phyloP scores from a whole-genome alignment of 371 early-diverging fungal genomes.

The Apophysomyces trapeziformis region DNA sequence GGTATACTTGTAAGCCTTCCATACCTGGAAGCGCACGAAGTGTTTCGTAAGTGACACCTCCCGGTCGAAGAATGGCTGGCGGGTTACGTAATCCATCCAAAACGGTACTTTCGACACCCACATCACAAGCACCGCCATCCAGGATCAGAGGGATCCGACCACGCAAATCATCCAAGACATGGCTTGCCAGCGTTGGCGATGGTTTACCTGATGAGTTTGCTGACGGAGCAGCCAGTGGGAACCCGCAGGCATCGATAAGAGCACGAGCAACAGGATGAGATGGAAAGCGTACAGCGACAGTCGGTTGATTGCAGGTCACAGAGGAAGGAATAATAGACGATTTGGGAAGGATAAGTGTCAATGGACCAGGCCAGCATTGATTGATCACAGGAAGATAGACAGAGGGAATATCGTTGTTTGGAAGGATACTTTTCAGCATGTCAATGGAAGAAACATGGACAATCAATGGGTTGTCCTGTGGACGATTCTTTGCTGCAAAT shows the following conservation, averaged over 20 bases:
- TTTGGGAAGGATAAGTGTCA: slow-evolving; percentile 93
- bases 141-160: slow-evolving; percentile 87
- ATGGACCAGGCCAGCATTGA: slow-evolving; percentile 97
- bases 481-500: slow-evolving; percentile 93
- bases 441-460: slow-evolving; percentile 93
- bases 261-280: slow-evolving; percentile 91
- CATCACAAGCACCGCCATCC: slow-evolving; percentile 92
- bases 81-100: slow-evolving; percentile 76
- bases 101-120: slow-evolving; percentile 98
- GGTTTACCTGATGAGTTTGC: slow-evolving; percentile 98
- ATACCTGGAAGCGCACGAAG: slow-evolving; percentile 59
- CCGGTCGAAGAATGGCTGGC: slow-evolving; percentile 96
- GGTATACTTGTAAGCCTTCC: slow-evolving; percentile 75
- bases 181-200: slow-evolving; percentile 92
- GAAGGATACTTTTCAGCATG: slow-evolving; percentile 84
- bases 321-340: slow-evolving; percentile 67
- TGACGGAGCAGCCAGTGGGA: slow-evolving; percentile 99
- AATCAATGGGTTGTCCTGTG: slow-evolving; percentile 98
- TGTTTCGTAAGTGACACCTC: slow-evolving; percentile 92
- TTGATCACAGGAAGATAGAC: slow-evolving; percentile 72
- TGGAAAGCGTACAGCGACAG: slow-evolving; percentile 97
- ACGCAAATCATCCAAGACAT: slow-evolving; percentile 90
- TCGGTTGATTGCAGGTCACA: slow-evolving; percentile 88
- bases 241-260: slow-evolving; percentile 84
- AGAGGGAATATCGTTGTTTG: slow-evolving; percentile 59